phyloP scores from a whole-genome alignment of 768 basidiomycete species.

The Boletales sp. region DNA sequence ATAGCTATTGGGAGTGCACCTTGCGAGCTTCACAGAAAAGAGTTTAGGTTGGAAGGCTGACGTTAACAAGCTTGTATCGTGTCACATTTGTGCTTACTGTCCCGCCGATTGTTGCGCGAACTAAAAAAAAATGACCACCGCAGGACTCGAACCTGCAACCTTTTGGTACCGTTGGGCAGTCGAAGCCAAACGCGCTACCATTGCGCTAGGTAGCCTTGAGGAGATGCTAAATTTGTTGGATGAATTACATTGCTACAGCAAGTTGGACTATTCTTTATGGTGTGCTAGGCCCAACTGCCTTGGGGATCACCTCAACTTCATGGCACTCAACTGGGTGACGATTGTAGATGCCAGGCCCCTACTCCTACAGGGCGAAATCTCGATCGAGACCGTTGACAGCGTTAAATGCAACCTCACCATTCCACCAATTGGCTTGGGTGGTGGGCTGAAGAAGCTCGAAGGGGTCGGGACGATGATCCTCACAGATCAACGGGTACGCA shows the following conservation, averaged over 20 bases:
- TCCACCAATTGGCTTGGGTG: conserved; percentile 54
- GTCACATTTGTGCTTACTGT: no score
- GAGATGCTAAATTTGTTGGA: no score
- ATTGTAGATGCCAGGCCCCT: conserved; percentile 54
- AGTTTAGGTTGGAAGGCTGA: conserved; percentile 14
- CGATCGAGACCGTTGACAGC: conserved; percentile 53
- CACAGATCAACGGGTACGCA: conserved; percentile 69
- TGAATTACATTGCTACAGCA: no score
- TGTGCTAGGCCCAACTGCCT: no score
- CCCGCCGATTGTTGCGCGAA: neutral
- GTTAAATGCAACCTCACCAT: conserved; percentile 57
- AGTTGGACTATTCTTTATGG: no score
- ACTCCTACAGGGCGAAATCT: conserved; percentile 60
- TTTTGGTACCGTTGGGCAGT: conserved; percentile 76
- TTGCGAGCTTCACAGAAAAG: conserved; percentile 55
- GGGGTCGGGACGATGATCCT: conserved; percentile 57
- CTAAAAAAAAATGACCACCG: conserved; percentile 60
- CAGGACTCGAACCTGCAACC: conserved; percentile 97
- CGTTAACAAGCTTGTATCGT: neutral
- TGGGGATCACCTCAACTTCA: conserved; percentile 23
- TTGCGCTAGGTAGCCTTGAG: conserved; percentile 77
- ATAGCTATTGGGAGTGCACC: conserved; percentile 57
- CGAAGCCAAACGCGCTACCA: conserved; percentile 97
- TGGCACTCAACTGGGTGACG: conserved; percentile 83
- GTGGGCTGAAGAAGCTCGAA: conserved; percentile 55